Evolutionary conservation across 306 rosid species (phyloP).

Genomic region (Cucurbita ficifolia): DNA sequence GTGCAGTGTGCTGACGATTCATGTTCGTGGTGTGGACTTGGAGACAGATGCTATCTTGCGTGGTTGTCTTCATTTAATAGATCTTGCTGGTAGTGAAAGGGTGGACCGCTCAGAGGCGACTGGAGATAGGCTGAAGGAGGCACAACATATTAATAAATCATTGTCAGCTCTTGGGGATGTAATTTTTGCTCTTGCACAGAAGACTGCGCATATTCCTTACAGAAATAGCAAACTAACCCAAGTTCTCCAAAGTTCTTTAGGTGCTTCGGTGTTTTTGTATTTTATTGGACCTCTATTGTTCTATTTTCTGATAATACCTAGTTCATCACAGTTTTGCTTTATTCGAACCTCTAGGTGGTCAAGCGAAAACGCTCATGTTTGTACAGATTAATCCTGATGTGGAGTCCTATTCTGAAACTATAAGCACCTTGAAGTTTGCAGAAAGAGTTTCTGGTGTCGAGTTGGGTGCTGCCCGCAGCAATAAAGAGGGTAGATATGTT

Average conservation of each 20-base stretch:
- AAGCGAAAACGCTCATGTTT: constrained; percentile 97
- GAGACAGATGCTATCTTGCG: constrained; percentile 66
- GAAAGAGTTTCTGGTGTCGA: constrained; percentile 98
- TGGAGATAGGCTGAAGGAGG: constrained; percentile 98
- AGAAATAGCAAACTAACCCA: constrained; percentile 98
- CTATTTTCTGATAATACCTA: not conserved
- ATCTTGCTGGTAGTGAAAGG: constrained; percentile 98
- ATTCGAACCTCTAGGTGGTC: constrained; percentile 57
- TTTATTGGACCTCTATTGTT: constrained; percentile 2
- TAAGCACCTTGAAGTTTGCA: constrained; percentile 94
- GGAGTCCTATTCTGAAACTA: constrained; percentile 75
- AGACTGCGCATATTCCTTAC: constrained; percentile 80
- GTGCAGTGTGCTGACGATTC: constrained; percentile 82
- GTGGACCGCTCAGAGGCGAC: constrained; percentile 96
- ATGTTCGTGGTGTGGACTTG: constrained; percentile 85
- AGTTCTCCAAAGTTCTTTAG: constrained; percentile 94
- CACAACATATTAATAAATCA: constrained; percentile 95
- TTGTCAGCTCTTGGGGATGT: constrained; percentile 98
- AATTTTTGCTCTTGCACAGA: constrained; percentile 84
- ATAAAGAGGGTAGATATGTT: constrained; percentile 91
- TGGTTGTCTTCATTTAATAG: constrained; percentile 83
- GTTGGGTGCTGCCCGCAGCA: constrained; percentile 94
- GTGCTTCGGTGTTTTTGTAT: constrained; percentile 22
- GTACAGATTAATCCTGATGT: constrained; percentile 92
- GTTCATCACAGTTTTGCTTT: not conserved